Evolutionary conservation across 805 yeast species (phyloP).

Genomic region (Kuraishia hungarica): DNA sequence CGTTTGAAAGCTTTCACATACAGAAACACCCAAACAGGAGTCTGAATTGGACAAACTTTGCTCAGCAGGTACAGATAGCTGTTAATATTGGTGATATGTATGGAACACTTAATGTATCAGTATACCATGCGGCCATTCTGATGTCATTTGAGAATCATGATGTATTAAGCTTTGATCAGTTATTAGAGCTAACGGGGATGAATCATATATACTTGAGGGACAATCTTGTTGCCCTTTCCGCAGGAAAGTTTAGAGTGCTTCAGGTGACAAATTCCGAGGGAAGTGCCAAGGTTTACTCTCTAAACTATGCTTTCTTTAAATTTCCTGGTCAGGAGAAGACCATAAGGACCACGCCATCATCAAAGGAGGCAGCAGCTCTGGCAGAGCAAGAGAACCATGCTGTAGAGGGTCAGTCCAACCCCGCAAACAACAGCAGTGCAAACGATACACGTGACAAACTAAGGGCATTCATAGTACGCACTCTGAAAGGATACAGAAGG

Average conservation of each 20-base stretch:
- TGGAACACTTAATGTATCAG: not conserved
- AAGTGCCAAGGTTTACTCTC: not conserved
- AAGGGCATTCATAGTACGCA: not conserved
- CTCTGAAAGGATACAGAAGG: not conserved
- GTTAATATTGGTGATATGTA: not conserved
- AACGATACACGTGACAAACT: not conserved
- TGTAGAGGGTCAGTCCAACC: not conserved
- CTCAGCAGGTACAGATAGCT: not conserved
- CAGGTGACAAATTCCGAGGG: not conserved
- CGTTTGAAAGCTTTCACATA: not conserved
- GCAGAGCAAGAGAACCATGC: not conserved
- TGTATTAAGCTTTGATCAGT: not conserved
- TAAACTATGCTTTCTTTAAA: not conserved
- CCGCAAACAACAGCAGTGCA: not conserved
- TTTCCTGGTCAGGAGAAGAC: not conserved
- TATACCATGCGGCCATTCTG: conserved; percentile 2
- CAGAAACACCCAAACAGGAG: not conserved
- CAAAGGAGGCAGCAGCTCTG: not conserved
- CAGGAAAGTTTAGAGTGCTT: not conserved
- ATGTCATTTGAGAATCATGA: conserved; percentile 1
- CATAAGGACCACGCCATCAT: not conserved
- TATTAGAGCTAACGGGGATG: not conserved
- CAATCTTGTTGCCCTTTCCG: not conserved
- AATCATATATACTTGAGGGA: not conserved
- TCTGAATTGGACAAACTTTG: not conserved